Evolutionary conservation across 2,329 filamentous ascomycete species (phyloP), one percentile per base, ranked within the genome.

Genomic region (Falciphora oryzae): DNA sequence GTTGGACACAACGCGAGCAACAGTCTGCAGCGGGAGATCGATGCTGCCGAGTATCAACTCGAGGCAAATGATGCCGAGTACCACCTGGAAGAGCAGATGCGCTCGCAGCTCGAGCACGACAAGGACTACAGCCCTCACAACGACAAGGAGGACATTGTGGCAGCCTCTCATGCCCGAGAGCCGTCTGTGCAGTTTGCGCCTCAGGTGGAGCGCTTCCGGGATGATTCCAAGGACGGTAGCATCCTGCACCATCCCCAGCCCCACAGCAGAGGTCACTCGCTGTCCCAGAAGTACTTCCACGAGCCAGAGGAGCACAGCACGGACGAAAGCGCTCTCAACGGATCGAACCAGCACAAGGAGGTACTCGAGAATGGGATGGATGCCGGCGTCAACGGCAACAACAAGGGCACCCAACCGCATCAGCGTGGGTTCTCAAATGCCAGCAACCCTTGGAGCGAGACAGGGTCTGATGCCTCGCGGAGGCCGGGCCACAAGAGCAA

Each of bases 21-120:
- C 67, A 91, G 87, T 59, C 82, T 96, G 29, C 92, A 97, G 73
- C 89, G 89, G 67, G 92, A 95, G 69, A 89, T 96, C 65, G 89
- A 95, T 62, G 90, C 93, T 71, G 89, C 91, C 5, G 91, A 96
- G 71, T 94, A 95, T 72, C 92, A 97, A 73, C 89, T 89, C 67
- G 92, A 95, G 69, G 89, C 95, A 65, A 89, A 95, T 62, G 90
- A 93, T 71, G 89, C 91, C 4, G 91, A 96, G 71, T 94, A 95
- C 72, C 91, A 94, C 70, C 76, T 95, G 67, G 91, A 93, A 73
- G 87, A 93, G 73, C 88, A 91, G 66, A 87, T 93, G 67, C 87
- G 91, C 63, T 88, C 89, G 64, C 89, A 94, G 71, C 80, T 94
- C 61, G 89, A 93, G 66, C 89, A 93, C 69, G 89, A 77, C 44